These are phyloP conservation scores for Phoma sp. DNA, from an alignment of 2,329 filamentous ascomycete genomes.

Conservation along the genomic window DNA sequence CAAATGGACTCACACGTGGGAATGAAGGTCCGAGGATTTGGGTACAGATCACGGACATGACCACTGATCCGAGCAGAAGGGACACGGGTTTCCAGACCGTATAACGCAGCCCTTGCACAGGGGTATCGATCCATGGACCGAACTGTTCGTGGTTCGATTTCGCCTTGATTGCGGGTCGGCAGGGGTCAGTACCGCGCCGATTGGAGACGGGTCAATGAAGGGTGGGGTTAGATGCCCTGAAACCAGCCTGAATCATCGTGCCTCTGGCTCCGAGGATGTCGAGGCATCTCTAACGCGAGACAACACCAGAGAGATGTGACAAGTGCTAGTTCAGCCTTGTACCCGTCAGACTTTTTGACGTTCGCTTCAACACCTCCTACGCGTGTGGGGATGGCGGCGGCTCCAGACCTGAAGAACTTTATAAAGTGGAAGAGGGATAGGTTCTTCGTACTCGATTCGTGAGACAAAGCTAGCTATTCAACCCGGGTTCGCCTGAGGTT, in stretches of 20 bases:
- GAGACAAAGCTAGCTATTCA: constrained; percentile 2
- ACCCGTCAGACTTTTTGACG: background rate
- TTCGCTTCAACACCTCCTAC: background rate
- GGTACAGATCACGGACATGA: background rate
- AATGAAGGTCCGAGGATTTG: background rate
- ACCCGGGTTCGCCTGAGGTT: background rate
- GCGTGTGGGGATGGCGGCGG: background rate
- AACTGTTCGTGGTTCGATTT: constrained; percentile 12
- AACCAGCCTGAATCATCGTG: background rate
- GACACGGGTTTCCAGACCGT: constrained; percentile 5
- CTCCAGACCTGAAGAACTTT: background rate
- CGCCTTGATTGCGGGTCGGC: constrained; percentile 22
- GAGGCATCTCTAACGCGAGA: background rate
- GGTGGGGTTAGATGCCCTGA: constrained; percentile 8
- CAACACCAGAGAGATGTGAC: background rate
- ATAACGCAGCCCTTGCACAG: constrained; percentile 2
- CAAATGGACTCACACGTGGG: background rate
- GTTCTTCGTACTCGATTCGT: constrained; percentile 1
- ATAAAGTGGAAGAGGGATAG: background rate
- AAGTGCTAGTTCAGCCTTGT: background rate
- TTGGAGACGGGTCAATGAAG: constrained; percentile 4
- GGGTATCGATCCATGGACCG: constrained; percentile 4
- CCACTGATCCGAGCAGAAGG: constrained; percentile 3
- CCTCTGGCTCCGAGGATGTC: background rate
- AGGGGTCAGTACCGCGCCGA: constrained; percentile 6